Base-by-base conservation (phyloP, 2,329 filamentous ascomycete genomes). In the Orbilia oligospora region DNA sequence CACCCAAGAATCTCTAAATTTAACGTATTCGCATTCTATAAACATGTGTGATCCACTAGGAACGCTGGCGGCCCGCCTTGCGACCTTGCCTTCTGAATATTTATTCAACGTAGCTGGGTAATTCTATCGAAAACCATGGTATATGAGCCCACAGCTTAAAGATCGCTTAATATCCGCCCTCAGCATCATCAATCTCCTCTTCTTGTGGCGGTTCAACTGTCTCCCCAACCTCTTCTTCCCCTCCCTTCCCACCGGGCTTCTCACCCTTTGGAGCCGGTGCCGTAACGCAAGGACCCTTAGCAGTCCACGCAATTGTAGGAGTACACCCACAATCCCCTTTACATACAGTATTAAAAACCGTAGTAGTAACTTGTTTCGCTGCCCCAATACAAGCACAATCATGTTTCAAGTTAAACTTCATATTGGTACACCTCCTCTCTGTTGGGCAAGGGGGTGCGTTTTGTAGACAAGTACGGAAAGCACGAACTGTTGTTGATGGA, bases 241-340 rank as follows among this genome's bases (percentile, higher is more conserved):
- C 27, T 10, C 53, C 53, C 30, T 56, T 38, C 1, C 20, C 53
- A 38, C 27, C 27, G 1, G 27, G 27, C 10, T 56, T 38, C 5
- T 16, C 53, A 2, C 27, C 53, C 4, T 56, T 38, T 2, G 14
- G 14, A 18, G 16, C 27, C 20, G 14, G 14, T 9, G 16, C 27
- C 20, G 53, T 56, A 18, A n/a, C 27, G 16, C 53, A 56, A 10
- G 53, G 6, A 1, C 27, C 53, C 18, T 56, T 56, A 2, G 53
- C 27, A 56, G n/a, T 24, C 27, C 30, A 56, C 3, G 53, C 20
- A 36, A 30, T 16, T 5, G 27, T 56, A 18, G 27, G 20, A 3
- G 53, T 56, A 24, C 53, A 56, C 5, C 53, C 27, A 6, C 53
- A 56, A 24, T 56, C 53, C 10, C 30, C 16, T 8, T 38, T 36